A percentile compares a stretch with the other conserved stretches of the same genome.
phyloP scores from a whole-genome alignment of 2,329 filamentous ascomycete species.

The Sporothrix dimorphospora region DNA sequence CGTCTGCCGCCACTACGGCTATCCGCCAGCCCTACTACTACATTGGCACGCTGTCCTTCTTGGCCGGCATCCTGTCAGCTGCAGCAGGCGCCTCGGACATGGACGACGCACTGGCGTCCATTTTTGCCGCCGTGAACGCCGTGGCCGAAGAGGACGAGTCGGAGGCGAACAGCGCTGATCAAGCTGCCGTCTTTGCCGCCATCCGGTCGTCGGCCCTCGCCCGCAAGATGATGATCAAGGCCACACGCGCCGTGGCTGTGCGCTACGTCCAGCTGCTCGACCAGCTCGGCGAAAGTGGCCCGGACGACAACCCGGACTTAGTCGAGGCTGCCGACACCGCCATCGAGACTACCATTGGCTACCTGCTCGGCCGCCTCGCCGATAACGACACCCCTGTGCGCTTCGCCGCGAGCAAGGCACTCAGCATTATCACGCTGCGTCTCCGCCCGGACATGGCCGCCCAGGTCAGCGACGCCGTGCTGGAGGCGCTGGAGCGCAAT shows the following conservation, averaged over 20 bases:
- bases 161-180: conserved; percentile 30
- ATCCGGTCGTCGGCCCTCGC: conserved; percentile 76
- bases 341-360: conserved; percentile 82
- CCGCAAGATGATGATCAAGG: conserved; percentile 81
- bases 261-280: conserved; percentile 59
- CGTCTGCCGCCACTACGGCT: background rate
- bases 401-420: conserved; percentile 86
- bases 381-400: conserved; percentile 92
- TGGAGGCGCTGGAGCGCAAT: conserved; percentile 67
- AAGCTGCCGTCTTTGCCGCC: conserved; percentile 48
- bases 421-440: conserved; percentile 83
- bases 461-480: conserved; percentile 84
- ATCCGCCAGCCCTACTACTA: conserved; percentile 68
- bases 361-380: conserved; percentile 74
- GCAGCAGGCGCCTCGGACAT: conserved; percentile 77
- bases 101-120: conserved; percentile 63
- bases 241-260: conserved; percentile 73
- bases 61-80: conserved; percentile 71
- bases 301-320: conserved; percentile 47
- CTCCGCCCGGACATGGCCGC: conserved; percentile 78
- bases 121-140: conserved; percentile 67
- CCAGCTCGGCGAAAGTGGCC: conserved; percentile 44
- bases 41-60: conserved; percentile 77
- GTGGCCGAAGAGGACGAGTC: conserved; percentile 53
- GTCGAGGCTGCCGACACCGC: conserved; percentile 62